Evolutionary conservation across 495 filamentous ascomycete species (phyloP).

Genomic region (Recurvomyces mirabilis): DNA sequence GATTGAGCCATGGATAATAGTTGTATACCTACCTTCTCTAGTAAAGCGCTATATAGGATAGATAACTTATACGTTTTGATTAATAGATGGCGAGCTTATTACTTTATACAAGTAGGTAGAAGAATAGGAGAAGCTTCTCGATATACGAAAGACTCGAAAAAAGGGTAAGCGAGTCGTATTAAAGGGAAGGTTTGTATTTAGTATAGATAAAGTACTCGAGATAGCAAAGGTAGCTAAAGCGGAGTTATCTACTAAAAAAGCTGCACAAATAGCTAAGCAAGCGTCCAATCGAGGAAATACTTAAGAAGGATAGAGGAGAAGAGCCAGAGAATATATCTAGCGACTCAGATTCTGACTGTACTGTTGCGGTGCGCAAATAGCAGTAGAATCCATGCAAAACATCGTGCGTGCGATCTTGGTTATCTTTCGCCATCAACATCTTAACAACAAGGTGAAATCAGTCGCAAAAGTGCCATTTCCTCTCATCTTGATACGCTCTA

Average conservation of each 20-base stretch:
- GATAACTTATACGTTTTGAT: background rate
- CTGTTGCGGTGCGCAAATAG: too few species aligned
- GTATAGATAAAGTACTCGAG: background rate
- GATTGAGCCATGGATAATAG: conserved; percentile 1
- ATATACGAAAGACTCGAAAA: background rate
- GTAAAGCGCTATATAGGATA: background rate
- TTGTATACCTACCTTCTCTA: too few species aligned
- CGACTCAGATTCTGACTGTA: background rate
- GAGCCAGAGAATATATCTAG: background rate
- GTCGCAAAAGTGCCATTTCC: too few species aligned
- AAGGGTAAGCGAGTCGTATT: background rate
- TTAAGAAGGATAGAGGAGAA: background rate
- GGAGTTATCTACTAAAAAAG: background rate
- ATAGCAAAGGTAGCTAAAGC: background rate
- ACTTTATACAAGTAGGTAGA: background rate
- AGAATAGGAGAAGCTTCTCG: background rate
- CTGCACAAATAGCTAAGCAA: background rate
- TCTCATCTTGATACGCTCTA: too few species aligned
- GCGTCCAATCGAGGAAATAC: background rate
- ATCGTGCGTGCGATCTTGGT: too few species aligned
- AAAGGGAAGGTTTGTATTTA: background rate
- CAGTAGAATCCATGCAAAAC: too few species aligned
- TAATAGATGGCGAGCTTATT: too few species aligned
- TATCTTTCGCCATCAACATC: too few species aligned
- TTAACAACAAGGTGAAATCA: too few species aligned